Evolutionary conservation across 495 filamentous ascomycete species (phyloP).

Genomic region (Aspergillus olivimuriae): DNA sequence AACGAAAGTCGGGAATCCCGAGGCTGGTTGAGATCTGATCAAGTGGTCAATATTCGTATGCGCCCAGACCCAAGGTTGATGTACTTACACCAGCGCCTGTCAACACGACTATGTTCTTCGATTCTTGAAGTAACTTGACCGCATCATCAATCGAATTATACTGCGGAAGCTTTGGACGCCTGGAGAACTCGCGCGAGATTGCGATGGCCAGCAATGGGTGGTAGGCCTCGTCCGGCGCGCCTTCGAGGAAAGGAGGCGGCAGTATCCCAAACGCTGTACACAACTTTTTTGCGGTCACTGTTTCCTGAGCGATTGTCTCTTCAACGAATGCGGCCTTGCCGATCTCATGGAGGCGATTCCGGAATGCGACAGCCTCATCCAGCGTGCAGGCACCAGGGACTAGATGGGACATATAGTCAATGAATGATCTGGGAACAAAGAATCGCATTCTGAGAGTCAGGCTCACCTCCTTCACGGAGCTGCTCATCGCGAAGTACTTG

Average conservation of each 20-base stretch:
- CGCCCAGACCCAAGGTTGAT: background rate
- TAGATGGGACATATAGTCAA: conserved; percentile 8
- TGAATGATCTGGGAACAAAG: background rate
- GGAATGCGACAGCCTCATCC: conserved; percentile 63
- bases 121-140: conserved; percentile 63
- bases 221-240: conserved; percentile 65
- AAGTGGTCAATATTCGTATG: background rate
- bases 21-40: conserved; percentile 65
- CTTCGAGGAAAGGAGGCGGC: conserved; percentile 71
- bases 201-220: conserved; percentile 67
- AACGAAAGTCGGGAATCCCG: conserved; percentile 63
- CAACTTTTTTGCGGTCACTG: conserved; percentile 72
- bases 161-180: conserved; percentile 69
- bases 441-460: too few species aligned
- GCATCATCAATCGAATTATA: conserved; percentile 90
- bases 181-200: conserved; percentile 75
- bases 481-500: conserved; percentile 57
- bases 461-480: conserved; percentile 49
- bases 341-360: conserved; percentile 63
- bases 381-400: conserved; percentile 61
- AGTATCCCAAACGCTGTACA: conserved; percentile 86
- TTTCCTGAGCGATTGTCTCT: conserved; percentile 60
- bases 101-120: conserved; percentile 82
- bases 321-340: conserved; percentile 72
- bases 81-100: conserved; percentile 76